Percentiles rank a stretch among this genome's conserved stretches.
phyloP scores from a whole-genome alignment of 176 grass and related monocot species.

The Avena eriantha region DNA sequence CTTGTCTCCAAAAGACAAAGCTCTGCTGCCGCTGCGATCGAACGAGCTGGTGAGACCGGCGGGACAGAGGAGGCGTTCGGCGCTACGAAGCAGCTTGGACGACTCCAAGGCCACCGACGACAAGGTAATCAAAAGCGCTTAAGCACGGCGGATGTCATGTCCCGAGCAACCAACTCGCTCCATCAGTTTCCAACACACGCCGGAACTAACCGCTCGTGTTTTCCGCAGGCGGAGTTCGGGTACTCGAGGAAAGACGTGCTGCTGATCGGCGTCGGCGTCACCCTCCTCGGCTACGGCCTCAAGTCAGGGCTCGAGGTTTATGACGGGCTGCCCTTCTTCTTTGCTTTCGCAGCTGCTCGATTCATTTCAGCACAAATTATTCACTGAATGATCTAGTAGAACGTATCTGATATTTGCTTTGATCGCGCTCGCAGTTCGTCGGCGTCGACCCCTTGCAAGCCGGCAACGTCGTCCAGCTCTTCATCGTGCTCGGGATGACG shows the following conservation, averaged over 20 bases:
- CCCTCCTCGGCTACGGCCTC: constrained; percentile 64
- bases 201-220: neutral
- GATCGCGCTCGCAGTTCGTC: constrained; percentile 49
- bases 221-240: constrained; percentile 75
- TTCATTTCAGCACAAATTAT: neutral
- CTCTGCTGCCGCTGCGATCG: neutral
- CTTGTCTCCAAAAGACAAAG: neutral
- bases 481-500: constrained; percentile 90
- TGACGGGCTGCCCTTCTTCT: constrained; percentile 12
- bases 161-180: neutral
- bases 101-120: constrained; percentile 58
- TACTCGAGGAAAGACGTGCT: constrained; percentile 96
- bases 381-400: neutral
- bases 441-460: constrained; percentile 92
- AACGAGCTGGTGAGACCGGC: neutral
- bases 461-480: constrained; percentile 90
- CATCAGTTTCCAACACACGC: neutral
- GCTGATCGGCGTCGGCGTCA: constrained; percentile 85
- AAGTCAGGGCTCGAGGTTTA: constrained; percentile 80
- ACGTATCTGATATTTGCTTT: neutral
- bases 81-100: constrained; percentile 51
- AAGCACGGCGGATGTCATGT: neutral
- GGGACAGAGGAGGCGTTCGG: constrained; percentile 35
- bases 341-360: neutral
- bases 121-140: constrained; percentile 51